A percentile compares a stretch with the other conserved stretches of the same genome.
Conservation (phyloP, 1,284 basidiomycete species). For the Marasmius fiardii region DNA sequence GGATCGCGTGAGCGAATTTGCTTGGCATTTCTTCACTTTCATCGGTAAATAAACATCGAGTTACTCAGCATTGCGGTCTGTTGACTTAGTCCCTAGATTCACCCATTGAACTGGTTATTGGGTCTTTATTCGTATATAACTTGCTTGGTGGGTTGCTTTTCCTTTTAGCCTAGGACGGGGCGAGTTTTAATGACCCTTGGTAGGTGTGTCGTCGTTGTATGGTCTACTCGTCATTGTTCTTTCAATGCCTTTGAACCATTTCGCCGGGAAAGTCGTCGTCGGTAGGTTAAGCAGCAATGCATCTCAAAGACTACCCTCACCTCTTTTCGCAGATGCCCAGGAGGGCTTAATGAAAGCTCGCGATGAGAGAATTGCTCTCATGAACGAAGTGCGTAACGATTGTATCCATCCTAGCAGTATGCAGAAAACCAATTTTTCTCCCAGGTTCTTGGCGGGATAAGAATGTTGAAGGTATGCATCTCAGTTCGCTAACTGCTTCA, state of each 20-base stretch:
- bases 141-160: slow-evolving; percentile 58
- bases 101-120: slow-evolving; percentile 83
- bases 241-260: slow-evolving; percentile 87
- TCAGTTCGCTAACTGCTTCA: background rate
- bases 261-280: slow-evolving; percentile 83
- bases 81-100: slow-evolving; percentile 48
- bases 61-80: background rate
- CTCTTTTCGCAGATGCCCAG: slow-evolving; percentile 41
- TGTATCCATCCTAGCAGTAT: background rate
- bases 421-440: background rate
- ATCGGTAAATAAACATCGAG: slow-evolving; percentile 45
- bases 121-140: slow-evolving; percentile 76
- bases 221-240: slow-evolving; percentile 82
- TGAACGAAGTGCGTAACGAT: slow-evolving; percentile 72
- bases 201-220: slow-evolving; percentile 69
- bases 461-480: slow-evolving; percentile 80
- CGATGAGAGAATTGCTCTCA: slow-evolving; percentile 85
- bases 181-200: background rate
- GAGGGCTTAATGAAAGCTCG: slow-evolving; percentile 91
- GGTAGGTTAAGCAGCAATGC: slow-evolving; percentile 32
- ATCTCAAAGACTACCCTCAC: background rate
- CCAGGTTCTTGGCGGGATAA: slow-evolving; percentile 79
- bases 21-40: slow-evolving; percentile 74
- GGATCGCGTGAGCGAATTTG: slow-evolving; percentile 83
- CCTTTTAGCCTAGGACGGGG: background rate